Evolutionary conservation across 345 rosid species (phyloP), one percentile per base, ranked within the genome.

Genomic region (Geranium brycei): DNA sequence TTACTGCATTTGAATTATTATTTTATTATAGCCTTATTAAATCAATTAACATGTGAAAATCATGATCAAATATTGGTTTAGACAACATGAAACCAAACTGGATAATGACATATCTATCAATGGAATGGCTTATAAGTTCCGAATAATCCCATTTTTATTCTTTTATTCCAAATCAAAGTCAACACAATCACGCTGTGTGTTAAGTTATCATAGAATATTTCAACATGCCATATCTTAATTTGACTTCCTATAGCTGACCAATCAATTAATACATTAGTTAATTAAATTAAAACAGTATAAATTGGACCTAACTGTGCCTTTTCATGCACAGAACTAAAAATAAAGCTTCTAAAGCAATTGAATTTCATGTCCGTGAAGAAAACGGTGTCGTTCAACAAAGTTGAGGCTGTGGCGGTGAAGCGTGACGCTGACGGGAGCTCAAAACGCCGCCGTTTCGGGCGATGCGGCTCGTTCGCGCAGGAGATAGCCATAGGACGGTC

Each of bases 401-500:
- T 12, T 8, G 51, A 41, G 10, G 51, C 51, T 8, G 51, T 41
- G 51, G 51, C 10, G 51, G 51, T 41, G 51, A 41, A 41, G 51
- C 51, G 51, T 8, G 51, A 41, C 13, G 11, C n/a, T n/a, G n/a
- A n/a, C n/a, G n/a, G 51, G 51, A 41, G 51, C 51, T 41, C 51
- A 8, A 41, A 41, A 8, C 51, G 51, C 51, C 51, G 51, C 8
- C 51, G 51, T 41, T 3, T 41, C 13, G 51, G 51, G 13, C 51
- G 51, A n/a, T 79, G 86, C 61, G 75, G 80, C 62, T 72, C 89
- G 4, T 83, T 77, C 67, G n/a, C 38, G 51, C 31, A 60, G 62
- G 93, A 86, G 81, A 51, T 78, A 59, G 8, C 76, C 18, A 57
- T 71, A 8, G 81, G 78, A 19, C 79, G 62, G 3, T 76, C 93